Evolutionary conservation across 2,329 filamentous ascomycete species (phyloP).

Genomic region (Fusarium begoniae): DNA sequence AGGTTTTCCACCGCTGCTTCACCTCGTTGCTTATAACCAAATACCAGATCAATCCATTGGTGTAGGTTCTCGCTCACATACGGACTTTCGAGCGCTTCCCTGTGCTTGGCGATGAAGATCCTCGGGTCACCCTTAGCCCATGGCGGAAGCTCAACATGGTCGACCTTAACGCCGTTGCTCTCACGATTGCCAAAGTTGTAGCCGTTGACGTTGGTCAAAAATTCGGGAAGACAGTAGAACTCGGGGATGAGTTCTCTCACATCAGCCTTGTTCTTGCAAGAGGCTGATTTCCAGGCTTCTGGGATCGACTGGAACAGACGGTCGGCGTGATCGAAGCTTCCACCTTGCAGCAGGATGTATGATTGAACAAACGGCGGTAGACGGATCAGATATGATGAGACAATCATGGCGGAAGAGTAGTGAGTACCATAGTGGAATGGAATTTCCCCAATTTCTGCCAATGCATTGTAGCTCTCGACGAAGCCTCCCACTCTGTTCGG

Average conservation of each 20-base stretch:
- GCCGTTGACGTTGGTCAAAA: constrained; percentile 89
- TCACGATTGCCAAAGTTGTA: constrained; percentile 94
- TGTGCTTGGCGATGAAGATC: constrained; percentile 93
- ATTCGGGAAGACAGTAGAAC: constrained; percentile 96
- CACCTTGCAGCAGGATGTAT: constrained; percentile 93
- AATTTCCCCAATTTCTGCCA: constrained; percentile 90
- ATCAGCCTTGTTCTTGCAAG: constrained; percentile 89
- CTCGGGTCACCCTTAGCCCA: constrained; percentile 98
- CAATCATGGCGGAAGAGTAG: constrained; percentile 99
- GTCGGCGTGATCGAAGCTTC: constrained; percentile 94
- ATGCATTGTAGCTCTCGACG: constrained; percentile 82
- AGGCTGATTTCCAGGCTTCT: constrained; percentile 90
- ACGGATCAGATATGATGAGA: constrained; percentile 94
- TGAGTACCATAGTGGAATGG: constrained; percentile 98
- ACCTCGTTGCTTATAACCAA: constrained; percentile 92
- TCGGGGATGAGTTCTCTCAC: constrained; percentile 95
- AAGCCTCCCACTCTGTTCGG: constrained; percentile 79
- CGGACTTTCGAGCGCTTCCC: constrained; percentile 93
- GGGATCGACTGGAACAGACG: constrained; percentile 93
- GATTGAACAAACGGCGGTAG: constrained; percentile 97
- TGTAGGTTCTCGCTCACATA: constrained; percentile 91
- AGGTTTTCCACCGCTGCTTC: constrained; percentile 90
- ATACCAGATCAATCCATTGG: constrained; percentile 95
- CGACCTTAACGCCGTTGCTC: constrained; percentile 80
- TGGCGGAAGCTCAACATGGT: constrained; percentile 87